phyloP scores from a whole-genome alignment of 2,329 filamentous ascomycete species.

The Stromatinia cepivora region DNA sequence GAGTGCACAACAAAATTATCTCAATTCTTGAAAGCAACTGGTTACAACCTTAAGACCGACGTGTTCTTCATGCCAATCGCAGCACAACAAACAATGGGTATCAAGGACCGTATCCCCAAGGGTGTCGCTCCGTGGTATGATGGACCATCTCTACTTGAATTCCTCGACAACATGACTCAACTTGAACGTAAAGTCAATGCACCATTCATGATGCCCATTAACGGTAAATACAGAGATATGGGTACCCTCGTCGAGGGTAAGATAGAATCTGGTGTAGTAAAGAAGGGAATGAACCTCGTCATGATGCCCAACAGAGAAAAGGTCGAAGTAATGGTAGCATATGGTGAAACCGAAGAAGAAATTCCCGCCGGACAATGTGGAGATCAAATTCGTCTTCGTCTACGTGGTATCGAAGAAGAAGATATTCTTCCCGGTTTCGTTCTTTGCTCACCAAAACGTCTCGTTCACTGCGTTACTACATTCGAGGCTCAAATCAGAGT shows the following conservation, averaged over 20 bases:
- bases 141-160: conserved; percentile 89
- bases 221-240: conserved; percentile 95
- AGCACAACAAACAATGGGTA: conserved; percentile 79
- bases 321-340: conserved; percentile 79
- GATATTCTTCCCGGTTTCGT: conserved; percentile 95
- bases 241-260: conserved; percentile 98
- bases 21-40: conserved; percentile 85
- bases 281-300: conserved; percentile 80
- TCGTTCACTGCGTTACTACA: conserved; percentile 82
- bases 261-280: conserved; percentile 90
- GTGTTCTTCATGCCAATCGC: conserved; percentile 96
- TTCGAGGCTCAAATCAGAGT: conserved; percentile 98
- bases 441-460: conserved; percentile 88
- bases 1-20: conserved; percentile 90
- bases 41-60: conserved; percentile 92
- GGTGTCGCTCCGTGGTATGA: conserved; percentile 79
- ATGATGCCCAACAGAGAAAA: conserved; percentile 95
- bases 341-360: conserved; percentile 96
- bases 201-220: conserved; percentile 98
- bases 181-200: conserved; percentile 95
- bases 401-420: conserved; percentile 96
- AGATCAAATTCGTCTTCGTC: conserved; percentile 88
- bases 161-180: conserved; percentile 89
- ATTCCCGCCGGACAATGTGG: conserved; percentile 78
- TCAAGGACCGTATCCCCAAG: conserved; percentile 83